phyloP scores from a whole-genome alignment of 495 filamentous ascomycete species.

The Penicillium pancosmium region DNA sequence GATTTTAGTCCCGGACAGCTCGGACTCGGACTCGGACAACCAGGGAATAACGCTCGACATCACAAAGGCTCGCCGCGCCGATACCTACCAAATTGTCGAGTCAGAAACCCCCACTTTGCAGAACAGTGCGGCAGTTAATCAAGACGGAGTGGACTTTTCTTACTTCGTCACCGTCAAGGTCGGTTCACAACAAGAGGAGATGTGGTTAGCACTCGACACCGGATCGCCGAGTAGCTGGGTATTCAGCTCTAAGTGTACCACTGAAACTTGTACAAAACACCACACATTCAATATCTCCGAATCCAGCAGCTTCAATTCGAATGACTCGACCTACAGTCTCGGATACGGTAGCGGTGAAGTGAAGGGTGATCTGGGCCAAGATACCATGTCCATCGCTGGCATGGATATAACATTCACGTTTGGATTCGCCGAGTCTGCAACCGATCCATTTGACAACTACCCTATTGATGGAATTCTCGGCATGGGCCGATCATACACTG shows the following conservation, averaged over 20 bases:
- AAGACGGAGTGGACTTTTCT: constrained; percentile 76
- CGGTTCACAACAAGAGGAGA: constrained; percentile 62
- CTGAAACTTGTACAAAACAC: constrained; percentile 63
- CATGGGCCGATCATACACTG: constrained; percentile 56
- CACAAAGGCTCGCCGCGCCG: constrained; percentile 42
- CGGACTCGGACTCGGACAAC: constrained; percentile 21
- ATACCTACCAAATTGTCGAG: constrained; percentile 59
- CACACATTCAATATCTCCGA: constrained; percentile 63
- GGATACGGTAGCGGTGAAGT: constrained; percentile 74
- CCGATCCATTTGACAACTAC: constrained; percentile 69
- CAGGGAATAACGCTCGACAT: constrained; percentile 34
- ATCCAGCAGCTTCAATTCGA: constrained; percentile 57
- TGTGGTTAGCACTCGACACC: constrained; percentile 79
- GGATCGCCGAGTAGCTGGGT: constrained; percentile 81
- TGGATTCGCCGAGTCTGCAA: constrained; percentile 67
- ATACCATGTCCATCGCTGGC: constrained; percentile 66
- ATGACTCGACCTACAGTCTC: constrained; percentile 55
- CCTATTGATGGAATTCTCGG: constrained; percentile 89
- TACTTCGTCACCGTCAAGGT: constrained; percentile 74
- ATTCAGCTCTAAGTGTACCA: constrained; percentile 65
- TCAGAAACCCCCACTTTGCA: constrained; percentile 53
- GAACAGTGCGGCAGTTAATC: constrained; percentile 66
- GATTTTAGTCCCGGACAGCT: constrained; percentile 14
- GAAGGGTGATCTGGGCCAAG: constrained; percentile 61
- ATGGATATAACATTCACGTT: constrained; percentile 64